Evolutionary conservation across 192 early-diverging fungal species (phyloP).

Genomic region (Coemansia biformis): DNA sequence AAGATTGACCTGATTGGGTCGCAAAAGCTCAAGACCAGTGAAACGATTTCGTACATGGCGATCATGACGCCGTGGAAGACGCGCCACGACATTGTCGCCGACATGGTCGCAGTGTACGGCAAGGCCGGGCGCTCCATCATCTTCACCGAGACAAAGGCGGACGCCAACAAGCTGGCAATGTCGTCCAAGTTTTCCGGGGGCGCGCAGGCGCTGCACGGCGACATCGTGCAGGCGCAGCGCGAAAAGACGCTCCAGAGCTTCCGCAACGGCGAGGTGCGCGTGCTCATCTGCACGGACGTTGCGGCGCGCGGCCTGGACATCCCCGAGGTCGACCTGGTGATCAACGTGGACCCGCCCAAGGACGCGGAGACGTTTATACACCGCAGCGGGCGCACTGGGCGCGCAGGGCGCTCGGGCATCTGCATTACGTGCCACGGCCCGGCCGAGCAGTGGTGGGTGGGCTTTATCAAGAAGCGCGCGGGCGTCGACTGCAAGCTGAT

Average conservation of each 20-base stretch:
- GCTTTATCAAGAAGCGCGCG: constrained; percentile 68
- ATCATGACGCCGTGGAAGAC: constrained; percentile 85
- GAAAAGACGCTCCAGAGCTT: constrained; percentile 94
- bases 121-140: constrained; percentile 79
- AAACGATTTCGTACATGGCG: constrained; percentile 78
- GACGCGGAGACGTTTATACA: constrained; percentile 95
- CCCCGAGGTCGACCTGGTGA: constrained; percentile 92
- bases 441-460: constrained; percentile 74
- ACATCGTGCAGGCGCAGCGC: constrained; percentile 74
- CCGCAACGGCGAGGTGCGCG: constrained; percentile 85
- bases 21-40: constrained; percentile 83
- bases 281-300: constrained; percentile 93
- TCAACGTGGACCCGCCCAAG: constrained; percentile 91
- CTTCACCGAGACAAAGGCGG: constrained; percentile 91
- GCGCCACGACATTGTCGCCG: constrained; percentile 85
- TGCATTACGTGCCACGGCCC: constrained; percentile 94
- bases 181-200: constrained; percentile 77
- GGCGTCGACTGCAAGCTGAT: constrained; percentile 77
- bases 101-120: constrained; percentile 90
- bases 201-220: constrained; percentile 84
- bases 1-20: constrained; percentile 82
- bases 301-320: constrained; percentile 94
- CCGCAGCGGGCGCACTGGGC: constrained; percentile 90
- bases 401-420: constrained; percentile 78
- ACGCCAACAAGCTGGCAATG: constrained; percentile 77